Base-by-base conservation (phyloP, 768 basidiomycete genomes). In the Boletus reticuloceps region DNA sequence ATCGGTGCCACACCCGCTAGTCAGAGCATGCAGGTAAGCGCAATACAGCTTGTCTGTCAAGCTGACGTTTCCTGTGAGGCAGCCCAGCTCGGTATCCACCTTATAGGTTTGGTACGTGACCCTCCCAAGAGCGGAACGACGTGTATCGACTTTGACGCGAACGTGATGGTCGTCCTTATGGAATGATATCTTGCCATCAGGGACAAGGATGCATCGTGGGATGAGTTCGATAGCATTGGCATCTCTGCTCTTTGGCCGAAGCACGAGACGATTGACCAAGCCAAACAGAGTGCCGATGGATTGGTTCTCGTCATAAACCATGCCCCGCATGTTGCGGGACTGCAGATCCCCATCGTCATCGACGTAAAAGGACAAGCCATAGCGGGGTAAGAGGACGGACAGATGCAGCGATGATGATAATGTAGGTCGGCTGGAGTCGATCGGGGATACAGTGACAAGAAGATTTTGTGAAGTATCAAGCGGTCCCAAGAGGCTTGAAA, bases 271-370 rank as follows among this genome's bases (percentile, higher is more conserved):
- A 34, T 66, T 74, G 36, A 45, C 38, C 34, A 82, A 59, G 17
- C 81, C 82, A 36, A 79, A 71, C 61, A 83, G 63, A 1, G 78
- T 75, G 1, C 78, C 78, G 1, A 65, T 64, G 1, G 69, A 77
- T 52, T 81, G 81, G 32, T 66, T 47, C 2, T 48, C 2, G 49
- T 80, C 77, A 19, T 80, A 66, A 17, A 76, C 62, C 70, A 78
- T 79, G 20, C 66, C 69, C 13, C 73, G 72, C 32, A 79, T 66
- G 38, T 77, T 77, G 10, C 55, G 65, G 34, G 74, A 80, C 53
- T 76, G 73, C 20, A 82, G 60, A 22, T 68, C 60, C 14, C 64
- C 61, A 3, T 62, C 63, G 1, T 64, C 43, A 31, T 73, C 68
- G 20, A 78, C 32, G 44, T 71, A 72, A 50, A 82, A 82, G 1